Percentiles rank a stretch among this genome's conserved stretches.
Conservation (phyloP, 352 stramenopile genomes). For the Phytophthora ramorum region DNA sequence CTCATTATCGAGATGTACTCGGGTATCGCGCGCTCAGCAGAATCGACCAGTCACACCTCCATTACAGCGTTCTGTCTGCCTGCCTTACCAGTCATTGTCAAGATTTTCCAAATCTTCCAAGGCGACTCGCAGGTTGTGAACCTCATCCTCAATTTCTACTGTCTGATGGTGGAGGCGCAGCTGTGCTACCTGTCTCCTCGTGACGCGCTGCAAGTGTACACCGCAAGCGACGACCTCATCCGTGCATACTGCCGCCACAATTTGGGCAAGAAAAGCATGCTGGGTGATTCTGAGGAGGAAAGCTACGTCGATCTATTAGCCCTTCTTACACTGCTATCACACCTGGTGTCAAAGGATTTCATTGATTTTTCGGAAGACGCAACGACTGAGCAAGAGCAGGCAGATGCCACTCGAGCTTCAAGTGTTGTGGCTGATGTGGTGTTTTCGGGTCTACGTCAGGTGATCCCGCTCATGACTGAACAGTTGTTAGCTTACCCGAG, state of each 20-base stretch:
- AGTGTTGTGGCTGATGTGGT: slow-evolving; percentile 87
- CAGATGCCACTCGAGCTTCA: slow-evolving; percentile 63
- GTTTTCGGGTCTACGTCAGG: slow-evolving; percentile 85
- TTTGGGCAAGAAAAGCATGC: slow-evolving; percentile 68
- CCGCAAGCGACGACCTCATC: slow-evolving; percentile 75
- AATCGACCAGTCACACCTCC: slow-evolving; percentile 60
- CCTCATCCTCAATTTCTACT: slow-evolving; percentile 81
- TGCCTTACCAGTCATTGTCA: slow-evolving; percentile 74
- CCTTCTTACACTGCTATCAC: slow-evolving; percentile 80
- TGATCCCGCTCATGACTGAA: slow-evolving; percentile 92
- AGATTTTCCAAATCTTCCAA: slow-evolving; percentile 82
- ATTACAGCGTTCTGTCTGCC: slow-evolving; percentile 78
- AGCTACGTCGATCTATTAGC: slow-evolving; percentile 76
- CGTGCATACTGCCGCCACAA: slow-evolving; percentile 72
- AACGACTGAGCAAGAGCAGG: slow-evolving; percentile 61
- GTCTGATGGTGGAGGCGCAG: slow-evolving; percentile 80
- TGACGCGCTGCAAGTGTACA: slow-evolving; percentile 80
- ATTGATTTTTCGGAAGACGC: slow-evolving; percentile 86
- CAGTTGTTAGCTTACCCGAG: slow-evolving; percentile 85
- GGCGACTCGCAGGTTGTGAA: slow-evolving; percentile 76
- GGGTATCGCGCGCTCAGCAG: slow-evolving; percentile 72
- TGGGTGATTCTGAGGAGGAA: slow-evolving; percentile 78
- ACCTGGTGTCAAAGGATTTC: slow-evolving; percentile 85
- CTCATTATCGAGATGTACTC: slow-evolving; percentile 83
- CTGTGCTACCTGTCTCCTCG: slow-evolving; percentile 75